Conservation (phyloP, 345 rosid genomes). For the Psidium friedrichsthalianum region DNA sequence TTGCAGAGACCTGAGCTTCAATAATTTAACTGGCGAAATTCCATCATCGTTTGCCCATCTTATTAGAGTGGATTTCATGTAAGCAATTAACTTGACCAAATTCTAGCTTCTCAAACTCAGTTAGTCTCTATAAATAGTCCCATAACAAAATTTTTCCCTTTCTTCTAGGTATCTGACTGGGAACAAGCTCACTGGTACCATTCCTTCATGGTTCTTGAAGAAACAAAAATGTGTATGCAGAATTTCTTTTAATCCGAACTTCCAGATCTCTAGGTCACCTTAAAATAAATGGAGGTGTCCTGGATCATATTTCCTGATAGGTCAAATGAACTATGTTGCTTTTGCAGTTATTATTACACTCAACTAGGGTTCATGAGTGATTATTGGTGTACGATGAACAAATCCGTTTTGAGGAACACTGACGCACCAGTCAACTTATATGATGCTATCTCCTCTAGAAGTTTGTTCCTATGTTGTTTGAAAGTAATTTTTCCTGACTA, state of each 20-base stretch:
- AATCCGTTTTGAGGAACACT: neutral
- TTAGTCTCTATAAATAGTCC: neutral
- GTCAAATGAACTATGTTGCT: no score
- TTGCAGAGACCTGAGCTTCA: slow-evolving; percentile 81
- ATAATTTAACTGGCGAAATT: slow-evolving; percentile 58
- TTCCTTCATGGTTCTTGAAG: slow-evolving; percentile 49
- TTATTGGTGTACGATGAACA: neutral
- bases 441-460: neutral
- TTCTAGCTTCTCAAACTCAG: neutral
- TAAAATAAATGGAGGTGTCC: neutral
- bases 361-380: neutral
- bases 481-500: neutral
- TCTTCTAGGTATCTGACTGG: slow-evolving; percentile 55
- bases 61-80: slow-evolving; percentile 63
- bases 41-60: slow-evolving; percentile 38
- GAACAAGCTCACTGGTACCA: slow-evolving; percentile 54
- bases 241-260: neutral
- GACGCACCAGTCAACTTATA: neutral
- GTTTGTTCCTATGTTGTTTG: neutral
- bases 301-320: neutral
- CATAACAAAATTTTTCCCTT: neutral
- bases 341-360: neutral
- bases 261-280: neutral
- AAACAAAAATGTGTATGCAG: slow-evolving; percentile 60
- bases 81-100: slow-evolving; percentile 11